Base-by-base conservation (phyloP, 2,329 filamentous ascomycete species). In the Rosellinia necatrix region DNA sequence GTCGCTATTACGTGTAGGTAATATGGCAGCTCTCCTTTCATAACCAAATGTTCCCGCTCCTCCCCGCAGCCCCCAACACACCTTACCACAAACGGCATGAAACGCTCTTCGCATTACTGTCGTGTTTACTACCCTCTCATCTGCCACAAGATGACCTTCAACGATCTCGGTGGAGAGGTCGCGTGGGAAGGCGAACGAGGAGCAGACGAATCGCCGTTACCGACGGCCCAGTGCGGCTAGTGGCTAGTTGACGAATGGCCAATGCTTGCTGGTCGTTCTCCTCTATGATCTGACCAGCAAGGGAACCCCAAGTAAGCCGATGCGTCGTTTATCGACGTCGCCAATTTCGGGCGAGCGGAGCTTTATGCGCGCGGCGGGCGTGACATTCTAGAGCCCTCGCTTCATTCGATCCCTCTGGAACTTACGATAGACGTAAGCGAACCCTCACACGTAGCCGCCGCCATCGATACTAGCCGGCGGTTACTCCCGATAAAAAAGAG, bases 331-430 rank as follows among this genome's bases (percentile, higher is more conserved):
- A 30, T 54, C 35, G 27, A 37, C 15, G 13, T 40, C 32, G 37
- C 30, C 37, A 55, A 48, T 38, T 37, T 55, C 55, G 55, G 50
- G 22, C 50, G 27, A 54, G 17, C 50, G 55, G 55, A 50, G 43
- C 46, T 49, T n/a, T 32, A 49, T 41, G 34, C 40, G 25, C 13
- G 27, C 35, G 27, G 25, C 13, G 27, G 37, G 27, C 44, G 47
- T 46, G 19, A 46, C 34, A 30, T 37, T n/a, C 27, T 47, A 34
- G 38, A 43, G 44, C 21, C n/a, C n/a, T 40, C 50, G 50, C 46
- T 35, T 53, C 46, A 35, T 32, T 22, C 37, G 22, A 15, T 41
- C 12, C 38, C 46, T n/a, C n/a, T n/a, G n/a, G n/a, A n/a, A n/a
- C n/a, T n/a, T n/a, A n/a, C n/a, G n/a, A n/a, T n/a, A n/a, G n/a